These are phyloP conservation scores for Melanomma pulvis-pyrius DNA, from an alignment of 495 filamentous ascomycete species.

Conservation along the genomic window DNA sequence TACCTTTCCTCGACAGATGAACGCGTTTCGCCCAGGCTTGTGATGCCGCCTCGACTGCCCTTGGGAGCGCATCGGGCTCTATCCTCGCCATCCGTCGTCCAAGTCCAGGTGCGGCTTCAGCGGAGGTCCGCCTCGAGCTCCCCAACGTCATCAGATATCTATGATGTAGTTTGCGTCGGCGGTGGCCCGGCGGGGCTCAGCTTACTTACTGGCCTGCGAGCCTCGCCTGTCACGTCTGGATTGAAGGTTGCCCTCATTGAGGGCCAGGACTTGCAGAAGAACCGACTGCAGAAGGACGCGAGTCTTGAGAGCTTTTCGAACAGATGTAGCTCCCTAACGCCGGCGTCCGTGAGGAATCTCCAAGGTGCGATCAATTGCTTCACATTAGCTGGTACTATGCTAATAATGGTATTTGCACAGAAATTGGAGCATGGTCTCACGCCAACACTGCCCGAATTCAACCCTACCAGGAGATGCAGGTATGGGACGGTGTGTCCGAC, in stretches of 20 bases:
- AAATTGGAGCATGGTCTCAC: constrained; percentile 85
- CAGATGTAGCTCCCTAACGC: constrained; percentile 91
- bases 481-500: constrained; percentile 93
- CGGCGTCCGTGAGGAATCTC: constrained; percentile 63
- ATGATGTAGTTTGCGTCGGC: constrained; percentile 94
- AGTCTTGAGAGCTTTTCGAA: constrained; percentile 78
- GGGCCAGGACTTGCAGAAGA: constrained; percentile 74
- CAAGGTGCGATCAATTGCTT: constrained; percentile 33
- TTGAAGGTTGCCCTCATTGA: constrained; percentile 90
- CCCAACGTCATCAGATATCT: constrained; percentile 59
- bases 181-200: constrained; percentile 95
- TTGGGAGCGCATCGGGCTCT: constrained; percentile 10
- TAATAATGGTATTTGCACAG: constrained; percentile 26
- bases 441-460: constrained; percentile 72
- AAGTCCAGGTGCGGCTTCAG: not conserved
- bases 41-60: constrained; percentile 35
- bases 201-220: constrained; percentile 79
- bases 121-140: constrained; percentile 30
- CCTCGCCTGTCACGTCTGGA: constrained; percentile 71
- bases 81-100: not conserved
- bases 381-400: constrained; percentile 46
- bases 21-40: constrained; percentile 9
- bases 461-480: constrained; percentile 87
- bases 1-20: constrained; percentile 9
- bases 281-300: constrained; percentile 61